Conservation (phyloP, 805 yeast species). For the Candida verbasci region DNA sequence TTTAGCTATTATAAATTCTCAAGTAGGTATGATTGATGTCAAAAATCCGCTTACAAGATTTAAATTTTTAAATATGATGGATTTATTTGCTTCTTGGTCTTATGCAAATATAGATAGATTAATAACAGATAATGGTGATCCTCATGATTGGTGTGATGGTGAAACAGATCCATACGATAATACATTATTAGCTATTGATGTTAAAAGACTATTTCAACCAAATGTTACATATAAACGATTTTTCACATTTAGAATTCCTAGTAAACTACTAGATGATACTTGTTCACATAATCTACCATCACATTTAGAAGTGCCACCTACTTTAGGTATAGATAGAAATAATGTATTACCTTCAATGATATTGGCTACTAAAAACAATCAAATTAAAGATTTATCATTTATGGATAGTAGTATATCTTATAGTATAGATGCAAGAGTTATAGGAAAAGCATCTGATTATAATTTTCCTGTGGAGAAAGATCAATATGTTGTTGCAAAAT, state of each 20-base stretch:
- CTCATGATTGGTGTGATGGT: conserved; percentile 44
- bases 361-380: conserved; percentile 17
- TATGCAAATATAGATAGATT: conserved; percentile 39
- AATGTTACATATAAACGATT: conserved; percentile 35
- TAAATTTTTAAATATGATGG: conserved; percentile 40
- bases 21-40: conserved; percentile 17
- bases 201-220: conserved; percentile 34
- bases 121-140: conserved; percentile 35
- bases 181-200: conserved; percentile 30
- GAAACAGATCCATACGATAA: conserved; percentile 40
- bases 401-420: conserved; percentile 32
- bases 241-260: conserved; percentile 39
- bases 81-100: conserved; percentile 42
- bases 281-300: conserved; percentile 31
- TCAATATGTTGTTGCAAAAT: conserved; percentile 35
- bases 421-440: conserved; percentile 36
- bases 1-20: conserved; percentile 21
- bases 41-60: conserved; percentile 21
- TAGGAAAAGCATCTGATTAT: conserved; percentile 37
- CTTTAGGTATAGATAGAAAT: conserved; percentile 29
- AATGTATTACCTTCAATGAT: conserved; percentile 20
- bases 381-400: conserved; percentile 30
- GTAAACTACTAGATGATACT: conserved; percentile 35
- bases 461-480: conserved; percentile 18
- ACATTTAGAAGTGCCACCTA: conserved; percentile 36